These are phyloP conservation scores for Pseudocercospora pini-densiflorae DNA, from an alignment of 2,329 filamentous ascomycete species.

Conservation along the genomic window DNA sequence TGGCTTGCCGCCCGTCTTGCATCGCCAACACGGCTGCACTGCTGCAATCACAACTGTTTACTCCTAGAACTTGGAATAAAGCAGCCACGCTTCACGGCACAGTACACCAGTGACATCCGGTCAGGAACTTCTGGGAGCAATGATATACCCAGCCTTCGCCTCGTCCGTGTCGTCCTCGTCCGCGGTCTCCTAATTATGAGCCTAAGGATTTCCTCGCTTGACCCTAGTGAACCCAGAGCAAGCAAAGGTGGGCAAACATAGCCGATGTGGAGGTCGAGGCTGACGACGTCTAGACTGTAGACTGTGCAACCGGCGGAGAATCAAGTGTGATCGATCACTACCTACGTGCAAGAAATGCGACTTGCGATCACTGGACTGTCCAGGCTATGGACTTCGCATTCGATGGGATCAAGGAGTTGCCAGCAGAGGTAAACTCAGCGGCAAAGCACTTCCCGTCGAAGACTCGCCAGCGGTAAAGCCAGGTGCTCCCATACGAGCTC, in stretches of 20 bases:
- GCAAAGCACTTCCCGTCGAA: conserved; percentile 11
- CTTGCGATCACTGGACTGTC: conserved; percentile 16
- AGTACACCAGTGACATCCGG: background rate
- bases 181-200: conserved; percentile 13
- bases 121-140: background rate
- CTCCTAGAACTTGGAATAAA: background rate
- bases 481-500: background rate
- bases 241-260: conserved; percentile 8
- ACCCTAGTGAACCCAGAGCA: conserved; percentile 19
- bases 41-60: too few species aligned
- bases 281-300: conserved; percentile 13
- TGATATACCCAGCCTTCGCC: background rate
- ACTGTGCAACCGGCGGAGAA: conserved; percentile 18
- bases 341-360: conserved; percentile 20
- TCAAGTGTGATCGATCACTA: conserved; percentile 19
- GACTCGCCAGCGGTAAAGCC: conserved; percentile 4
- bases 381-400: conserved; percentile 19
- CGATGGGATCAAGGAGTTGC: conserved; percentile 20
- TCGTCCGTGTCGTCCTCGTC: background rate
- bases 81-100: background rate
- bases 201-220: conserved; percentile 16
- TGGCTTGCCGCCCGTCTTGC: background rate
- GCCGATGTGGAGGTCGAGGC: background rate
- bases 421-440: conserved; percentile 14
- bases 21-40: background rate